Evolutionary conservation across 768 basidiomycete species (phyloP).

Genomic region (Infundibulicybe gibba): DNA sequence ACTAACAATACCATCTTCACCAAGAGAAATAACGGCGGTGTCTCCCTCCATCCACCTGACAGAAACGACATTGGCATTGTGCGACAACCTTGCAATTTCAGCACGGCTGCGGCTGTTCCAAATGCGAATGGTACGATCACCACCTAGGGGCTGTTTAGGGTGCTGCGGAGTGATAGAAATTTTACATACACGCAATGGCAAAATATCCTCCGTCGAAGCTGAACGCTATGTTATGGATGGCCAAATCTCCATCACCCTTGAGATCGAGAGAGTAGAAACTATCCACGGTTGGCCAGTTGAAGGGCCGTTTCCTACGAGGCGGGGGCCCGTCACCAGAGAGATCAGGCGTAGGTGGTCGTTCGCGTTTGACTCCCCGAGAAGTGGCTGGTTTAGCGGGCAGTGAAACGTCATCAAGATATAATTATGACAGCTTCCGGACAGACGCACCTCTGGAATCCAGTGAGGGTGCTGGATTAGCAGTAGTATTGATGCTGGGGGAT

Average conservation of each 20-base stretch:
- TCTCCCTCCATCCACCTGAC: constrained; percentile 61
- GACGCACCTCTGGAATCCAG: constrained; percentile 3
- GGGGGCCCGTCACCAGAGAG: constrained; percentile 4
- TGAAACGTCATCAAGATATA: not conserved
- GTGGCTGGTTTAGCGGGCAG: constrained; percentile 27
- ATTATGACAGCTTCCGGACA: no score
- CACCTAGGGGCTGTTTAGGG: constrained; percentile 29
- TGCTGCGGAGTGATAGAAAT: not conserved
- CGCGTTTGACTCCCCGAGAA: constrained; percentile 35
- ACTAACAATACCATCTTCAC: constrained; percentile 52
- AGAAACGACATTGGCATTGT: constrained; percentile 44
- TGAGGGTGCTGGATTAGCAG: not conserved
- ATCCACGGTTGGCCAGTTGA: constrained; percentile 47
- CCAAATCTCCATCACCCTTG: constrained; percentile 42
- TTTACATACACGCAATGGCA: constrained; percentile 52
- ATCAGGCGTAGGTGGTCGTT: constrained; percentile 19
- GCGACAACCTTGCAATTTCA: constrained; percentile 56
- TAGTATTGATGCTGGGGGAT: no score
- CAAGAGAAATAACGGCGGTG: constrained; percentile 52
- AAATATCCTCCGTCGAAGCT: constrained; percentile 51
- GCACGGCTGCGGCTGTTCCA: constrained; percentile 45
- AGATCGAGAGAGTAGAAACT: constrained; percentile 32
- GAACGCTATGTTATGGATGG: constrained; percentile 45
- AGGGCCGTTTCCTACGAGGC: constrained; percentile 28
- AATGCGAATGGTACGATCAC: constrained; percentile 60